Base-by-base conservation (phyloP, 2,329 filamentous ascomycete genomes). In the Phoma sp. region DNA sequence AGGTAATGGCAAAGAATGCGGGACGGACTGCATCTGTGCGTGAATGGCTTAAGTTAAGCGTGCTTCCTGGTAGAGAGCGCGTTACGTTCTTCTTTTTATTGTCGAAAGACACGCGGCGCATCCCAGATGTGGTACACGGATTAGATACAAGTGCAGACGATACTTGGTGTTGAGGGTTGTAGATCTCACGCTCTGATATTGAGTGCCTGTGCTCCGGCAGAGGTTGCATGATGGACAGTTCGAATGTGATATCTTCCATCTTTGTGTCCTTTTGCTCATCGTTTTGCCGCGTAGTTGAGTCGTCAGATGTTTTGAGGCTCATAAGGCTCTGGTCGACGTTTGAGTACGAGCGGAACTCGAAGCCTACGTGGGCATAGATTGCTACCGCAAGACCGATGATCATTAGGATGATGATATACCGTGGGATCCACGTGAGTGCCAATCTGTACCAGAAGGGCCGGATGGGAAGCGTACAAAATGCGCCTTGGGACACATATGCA, bases 371-470 rank as follows among this genome's bases (percentile, higher is more conserved):
- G 10, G 85, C 68, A 69, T 92, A 92, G n/a, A 92, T 87, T 6
- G 83, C 84, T 22, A 84, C 77, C 43, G 91, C 91, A 2, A 90
- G 83, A 25, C 80, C 72, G 31, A 91, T 75, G 59, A 93, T 88
- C 24, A 82, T 77, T 8, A 82, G 67, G 61, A 89, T 85, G 46
- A 92, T 86, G 32, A 90, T 62, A 60, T 92, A 92, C 44, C 90
- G 82, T 32, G 90, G 90, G 7, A 90, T 81, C 90, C 90, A 94
- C 53, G 84, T 84, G 2, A 93, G 77, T 0, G 83, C 85, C 15
- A 88, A 77, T 38, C 86, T 81, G 59, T 88, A 88, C 90, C 90
- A 93, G 57, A 82, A 81, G 0, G 88, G 87, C 3, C 83, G 79
- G 15, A 84, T 77, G 0, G 89, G 88, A 2, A 93, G 78, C 58